Conservation (phyloP, 345 rosid genomes). For the Carallia brachiata region DNA sequence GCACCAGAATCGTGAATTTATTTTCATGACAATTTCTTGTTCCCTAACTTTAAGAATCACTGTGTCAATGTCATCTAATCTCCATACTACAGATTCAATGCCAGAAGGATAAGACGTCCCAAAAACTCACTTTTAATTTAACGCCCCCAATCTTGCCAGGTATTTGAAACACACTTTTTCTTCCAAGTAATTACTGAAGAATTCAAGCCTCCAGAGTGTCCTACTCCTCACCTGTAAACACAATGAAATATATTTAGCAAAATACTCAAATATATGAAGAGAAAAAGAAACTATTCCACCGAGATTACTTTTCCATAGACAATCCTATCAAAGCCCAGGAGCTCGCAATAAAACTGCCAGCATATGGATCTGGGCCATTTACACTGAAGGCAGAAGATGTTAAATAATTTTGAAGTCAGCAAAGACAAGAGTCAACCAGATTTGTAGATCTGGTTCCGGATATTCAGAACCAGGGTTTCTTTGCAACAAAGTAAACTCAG, state of each 20-base stretch:
- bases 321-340: constrained; percentile 25
- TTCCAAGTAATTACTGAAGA: neutral
- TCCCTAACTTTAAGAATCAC: no score
- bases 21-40: no score
- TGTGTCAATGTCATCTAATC: no score
- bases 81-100: no score
- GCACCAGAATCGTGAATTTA: no score
- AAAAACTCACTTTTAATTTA: neutral
- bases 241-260: neutral
- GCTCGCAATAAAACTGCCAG: constrained; percentile 17
- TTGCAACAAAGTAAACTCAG: no score
- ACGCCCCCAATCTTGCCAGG: neutral
- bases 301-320: neutral
- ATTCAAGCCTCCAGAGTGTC: neutral
- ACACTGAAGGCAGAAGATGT: constrained; percentile 23
- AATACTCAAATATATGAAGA: neutral
- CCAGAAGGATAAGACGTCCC: neutral
- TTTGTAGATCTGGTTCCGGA: neutral
- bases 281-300: neutral
- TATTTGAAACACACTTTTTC: neutral
- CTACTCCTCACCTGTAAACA: neutral
- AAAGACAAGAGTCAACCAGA: constrained; percentile 18
- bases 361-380: constrained; percentile 29
- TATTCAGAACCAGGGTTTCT: no score
- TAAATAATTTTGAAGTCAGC: constrained; percentile 23